Base-by-base conservation (phyloP, 495 filamentous ascomycete genomes). In the Monascus purpureus region DNA sequence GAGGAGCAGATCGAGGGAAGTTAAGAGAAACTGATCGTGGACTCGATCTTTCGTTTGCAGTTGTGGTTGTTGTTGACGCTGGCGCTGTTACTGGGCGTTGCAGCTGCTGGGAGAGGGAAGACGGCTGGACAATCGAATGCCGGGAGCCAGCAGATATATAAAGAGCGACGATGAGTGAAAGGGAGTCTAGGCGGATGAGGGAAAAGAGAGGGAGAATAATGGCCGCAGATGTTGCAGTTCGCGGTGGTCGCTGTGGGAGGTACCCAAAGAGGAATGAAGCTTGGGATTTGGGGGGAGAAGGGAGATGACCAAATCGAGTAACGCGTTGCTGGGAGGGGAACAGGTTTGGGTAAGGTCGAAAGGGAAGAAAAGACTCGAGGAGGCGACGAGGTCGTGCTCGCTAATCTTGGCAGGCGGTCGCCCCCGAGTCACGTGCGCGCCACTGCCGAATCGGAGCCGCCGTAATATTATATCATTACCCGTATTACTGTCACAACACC, bases 231-330 rank as follows among this genome's bases (percentile, higher is more conserved):
- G 41, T 35, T 32, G 43, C 41, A 16, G 15, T 16, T 30, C 28
- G n/a, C 22, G n/a, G 22, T 7, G 22, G 7, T 6, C n/a, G 7
- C 7, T n/a, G 7, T 25, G 7, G 7, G 31, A 37, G 25, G 45
- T 51, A 41, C 61, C 61, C 49, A 65, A 65, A 65, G 59, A 58
- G 61, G 61, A 63, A 61, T 55, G 49, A 52, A 50, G 49, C 48
- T 52, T 52, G n/a, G n/a, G n/a, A n/a, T n/a, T n/a, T n/a, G n/a
- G n/a, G n/a, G 48, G 55, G 50, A 44, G 50, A 54, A 51, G 46
- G 42, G 45, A 46, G 49, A 50, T 55, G 55, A 56, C 59, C 61
- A 50, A 65, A 65, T 65, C 61, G 61, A 65, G 61, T 65, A 65
- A 65, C 59, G 59, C 59, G 61, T 62, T 62, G 60, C 49, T 40